These are phyloP conservation scores for Diatrype stigma DNA, from an alignment of 2,329 filamentous ascomycete genomes.

Conservation along the genomic window DNA sequence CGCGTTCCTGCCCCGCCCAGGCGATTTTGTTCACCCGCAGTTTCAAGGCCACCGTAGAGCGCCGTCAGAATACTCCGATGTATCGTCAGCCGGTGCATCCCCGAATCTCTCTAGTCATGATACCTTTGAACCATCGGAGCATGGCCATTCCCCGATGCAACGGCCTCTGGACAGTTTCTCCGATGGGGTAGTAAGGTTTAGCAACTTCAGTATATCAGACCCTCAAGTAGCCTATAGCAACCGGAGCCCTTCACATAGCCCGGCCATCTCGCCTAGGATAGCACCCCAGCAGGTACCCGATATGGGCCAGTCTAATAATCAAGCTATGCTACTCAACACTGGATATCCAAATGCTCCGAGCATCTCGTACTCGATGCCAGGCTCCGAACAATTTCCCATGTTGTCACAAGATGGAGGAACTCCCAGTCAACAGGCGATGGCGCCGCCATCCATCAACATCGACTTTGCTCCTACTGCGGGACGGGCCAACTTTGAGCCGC, in stretches of 20 bases:
- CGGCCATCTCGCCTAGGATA: slow-evolving; percentile 61
- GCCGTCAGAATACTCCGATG: slow-evolving; percentile 88
- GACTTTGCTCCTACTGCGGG: slow-evolving; percentile 77
- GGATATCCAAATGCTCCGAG: slow-evolving; percentile 38
- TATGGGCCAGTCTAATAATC: slow-evolving; percentile 45
- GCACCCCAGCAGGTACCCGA: slow-evolving; percentile 53
- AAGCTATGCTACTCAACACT: slow-evolving; percentile 40
- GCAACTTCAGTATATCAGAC: slow-evolving; percentile 76
- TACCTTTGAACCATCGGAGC: slow-evolving; percentile 67
- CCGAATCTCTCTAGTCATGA: slow-evolving; percentile 77
- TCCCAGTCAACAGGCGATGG: slow-evolving; percentile 68
- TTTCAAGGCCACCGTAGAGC: slow-evolving; percentile 81
- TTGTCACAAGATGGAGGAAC: slow-evolving; percentile 40
- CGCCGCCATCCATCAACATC: slow-evolving; percentile 91
- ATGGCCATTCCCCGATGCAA: slow-evolving; percentile 76
- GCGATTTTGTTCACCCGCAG: slow-evolving; percentile 52
- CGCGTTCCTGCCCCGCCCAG: slow-evolving; percentile 50
- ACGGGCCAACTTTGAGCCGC: slow-evolving; percentile 61
- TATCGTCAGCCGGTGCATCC: slow-evolving; percentile 80
- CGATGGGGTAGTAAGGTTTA: slow-evolving; percentile 73
- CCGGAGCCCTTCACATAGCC: slow-evolving; percentile 74
- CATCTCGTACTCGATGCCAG: slow-evolving; percentile 36
- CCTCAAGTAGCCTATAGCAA: slow-evolving; percentile 64
- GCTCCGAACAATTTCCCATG: slow-evolving; percentile 49
- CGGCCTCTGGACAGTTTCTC: slow-evolving; percentile 74